Conservation (phyloP, 169 alveolate species). For the Cryptosporidium meleagridis region DNA sequence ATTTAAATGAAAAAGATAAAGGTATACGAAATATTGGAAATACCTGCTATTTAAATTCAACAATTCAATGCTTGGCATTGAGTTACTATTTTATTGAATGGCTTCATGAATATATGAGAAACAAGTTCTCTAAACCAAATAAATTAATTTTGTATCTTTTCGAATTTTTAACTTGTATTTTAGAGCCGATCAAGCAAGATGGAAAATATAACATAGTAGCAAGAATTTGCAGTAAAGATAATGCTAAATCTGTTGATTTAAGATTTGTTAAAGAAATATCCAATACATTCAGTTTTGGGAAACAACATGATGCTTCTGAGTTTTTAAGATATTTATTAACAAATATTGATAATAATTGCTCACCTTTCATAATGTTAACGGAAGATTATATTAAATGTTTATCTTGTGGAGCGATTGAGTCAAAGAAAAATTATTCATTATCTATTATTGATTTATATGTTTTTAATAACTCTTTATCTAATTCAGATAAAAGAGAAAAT, state of each 20-base stretch:
- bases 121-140: background rate
- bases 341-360: slow-evolving; percentile 1
- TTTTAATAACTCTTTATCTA: background rate
- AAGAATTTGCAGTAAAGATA: background rate
- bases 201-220: background rate
- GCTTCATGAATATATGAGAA: slow-evolving; percentile 14
- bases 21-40: slow-evolving; percentile 61
- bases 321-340: slow-evolving; percentile 45
- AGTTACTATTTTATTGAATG: slow-evolving; percentile 37
- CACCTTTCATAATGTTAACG: slow-evolving; percentile 11
- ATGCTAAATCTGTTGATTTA: background rate
- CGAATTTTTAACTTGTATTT: background rate
- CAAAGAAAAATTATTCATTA: background rate
- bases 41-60: slow-evolving; percentile 74
- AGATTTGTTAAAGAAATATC: slow-evolving; percentile 31
- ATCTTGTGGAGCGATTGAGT: background rate
- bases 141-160: background rate
- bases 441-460: slow-evolving; percentile 42
- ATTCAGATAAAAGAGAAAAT: background rate
- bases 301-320: slow-evolving; percentile 65
- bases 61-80: slow-evolving; percentile 63
- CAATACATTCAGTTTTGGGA: slow-evolving; percentile 10
- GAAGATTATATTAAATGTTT: slow-evolving; percentile 13
- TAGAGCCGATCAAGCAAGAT: background rate
- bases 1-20: slow-evolving; percentile 1